A percentile compares a stretch with the other conserved stretches of the same genome.
phyloP scores from a whole-genome alignment of 192 early-diverging fungal genomes.

The Backusella mclennaniae region DNA sequence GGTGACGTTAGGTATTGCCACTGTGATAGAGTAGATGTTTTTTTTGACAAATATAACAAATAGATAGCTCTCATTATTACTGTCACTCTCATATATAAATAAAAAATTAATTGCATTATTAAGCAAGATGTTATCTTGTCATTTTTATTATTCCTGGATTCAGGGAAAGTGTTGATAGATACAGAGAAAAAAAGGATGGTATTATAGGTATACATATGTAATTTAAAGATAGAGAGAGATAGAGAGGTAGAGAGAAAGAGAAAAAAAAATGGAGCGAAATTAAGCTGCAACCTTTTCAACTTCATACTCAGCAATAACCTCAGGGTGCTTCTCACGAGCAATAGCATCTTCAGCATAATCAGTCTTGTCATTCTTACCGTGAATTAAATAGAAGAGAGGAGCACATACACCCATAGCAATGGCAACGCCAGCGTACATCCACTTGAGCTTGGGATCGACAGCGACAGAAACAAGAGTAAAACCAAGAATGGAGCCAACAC shows the following conservation, averaged over 20 bases:
- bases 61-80: no score
- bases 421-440: constrained; percentile 63
- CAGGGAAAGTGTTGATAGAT: neutral
- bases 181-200: neutral
- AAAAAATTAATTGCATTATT: neutral
- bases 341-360: constrained; percentile 32
- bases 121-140: neutral
- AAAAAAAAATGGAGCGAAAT: no score
- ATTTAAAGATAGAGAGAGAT: no score
- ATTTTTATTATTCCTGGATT: neutral
- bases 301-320: neutral
- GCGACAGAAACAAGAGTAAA: constrained; percentile 55
- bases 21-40: no score
- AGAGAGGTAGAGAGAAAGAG: no score
- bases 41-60: no score
- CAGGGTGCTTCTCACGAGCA: neutral
- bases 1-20: no score
- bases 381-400: constrained; percentile 48
- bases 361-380: constrained; percentile 52
- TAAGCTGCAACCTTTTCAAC: neutral
- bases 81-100: no score
- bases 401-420: constrained; percentile 30
- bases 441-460: constrained; percentile 41
- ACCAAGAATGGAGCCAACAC: constrained; percentile 49
- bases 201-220: neutral